phyloP scores from a whole-genome alignment of 2,329 filamentous ascomycete genomes.

The Aspergillus texensis region DNA sequence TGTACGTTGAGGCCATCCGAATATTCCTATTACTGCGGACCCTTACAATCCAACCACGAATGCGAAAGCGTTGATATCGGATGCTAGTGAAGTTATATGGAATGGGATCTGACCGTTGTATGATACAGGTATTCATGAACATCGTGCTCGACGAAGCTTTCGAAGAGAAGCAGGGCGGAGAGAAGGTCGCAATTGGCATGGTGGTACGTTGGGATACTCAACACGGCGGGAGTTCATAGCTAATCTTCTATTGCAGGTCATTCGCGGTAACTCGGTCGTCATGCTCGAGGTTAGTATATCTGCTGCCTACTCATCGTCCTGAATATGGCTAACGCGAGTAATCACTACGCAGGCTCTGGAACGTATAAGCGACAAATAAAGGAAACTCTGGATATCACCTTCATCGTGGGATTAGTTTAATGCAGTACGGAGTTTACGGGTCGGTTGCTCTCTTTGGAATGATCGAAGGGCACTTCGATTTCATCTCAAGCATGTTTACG shows the following conservation, averaged over 20 bases:
- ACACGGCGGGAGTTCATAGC: not conserved
- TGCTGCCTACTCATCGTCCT: not conserved
- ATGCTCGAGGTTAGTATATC: conserved; percentile 75
- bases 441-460: conserved; percentile 37
- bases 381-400: conserved; percentile 23
- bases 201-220: conserved; percentile 62
- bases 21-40: not conserved
- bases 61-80: not conserved
- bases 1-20: conserved; percentile 57
- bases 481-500: conserved; percentile 19
- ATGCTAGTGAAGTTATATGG: not conserved
- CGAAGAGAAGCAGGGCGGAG: conserved; percentile 88
- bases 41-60: too few relatives aligned
- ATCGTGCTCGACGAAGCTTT: conserved; percentile 96
- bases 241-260: conserved; percentile 62
- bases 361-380: conserved; percentile 47
- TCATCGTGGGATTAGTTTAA: conserved; percentile 28
- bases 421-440: conserved; percentile 41
- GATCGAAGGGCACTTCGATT: conserved; percentile 31
- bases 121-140: conserved; percentile 85
- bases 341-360: conserved; percentile 38
- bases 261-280: conserved; percentile 96
- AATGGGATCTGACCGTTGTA: conserved; percentile 11
- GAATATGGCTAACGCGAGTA: conserved; percentile 9
- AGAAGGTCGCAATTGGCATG: conserved; percentile 90